Percentiles rank a stretch among this genome's conserved stretches.
phyloP scores from a whole-genome alignment of 768 basidiomycete species.

The Lactifluus volemus region DNA sequence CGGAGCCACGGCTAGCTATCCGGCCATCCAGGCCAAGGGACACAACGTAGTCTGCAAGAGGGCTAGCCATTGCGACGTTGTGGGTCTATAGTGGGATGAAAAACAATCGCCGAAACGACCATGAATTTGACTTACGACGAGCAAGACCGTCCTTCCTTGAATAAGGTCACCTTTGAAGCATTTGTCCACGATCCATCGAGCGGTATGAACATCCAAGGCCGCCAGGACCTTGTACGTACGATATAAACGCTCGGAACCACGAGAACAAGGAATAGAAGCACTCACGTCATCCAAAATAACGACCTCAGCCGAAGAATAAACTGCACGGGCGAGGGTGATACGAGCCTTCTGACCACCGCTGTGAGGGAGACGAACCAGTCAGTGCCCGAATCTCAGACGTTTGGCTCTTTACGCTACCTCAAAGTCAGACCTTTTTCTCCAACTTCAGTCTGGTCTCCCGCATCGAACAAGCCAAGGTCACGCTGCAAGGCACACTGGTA shows the following conservation, averaged over 20 bases:
- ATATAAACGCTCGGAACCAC: not conserved
- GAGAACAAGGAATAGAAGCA: not conserved
- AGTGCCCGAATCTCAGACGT: not conserved
- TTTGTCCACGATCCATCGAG: slow-evolving; percentile 42
- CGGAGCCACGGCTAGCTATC: slow-evolving; percentile 39
- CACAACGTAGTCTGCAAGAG: slow-evolving; percentile 50
- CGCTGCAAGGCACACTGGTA: slow-evolving; percentile 25
- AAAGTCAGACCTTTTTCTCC: slow-evolving; percentile 49
- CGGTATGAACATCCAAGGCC: slow-evolving; percentile 46
- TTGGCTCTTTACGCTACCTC: slow-evolving; percentile 19
- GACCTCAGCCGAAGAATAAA: slow-evolving; percentile 52
- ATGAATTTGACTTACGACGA: slow-evolving; percentile 33
- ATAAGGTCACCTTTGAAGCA: slow-evolving; percentile 42
- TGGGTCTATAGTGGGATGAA: slow-evolving; percentile 32
- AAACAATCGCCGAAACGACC: not conserved
- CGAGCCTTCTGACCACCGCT: slow-evolving; percentile 54
- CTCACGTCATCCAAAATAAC: slow-evolving; percentile 66
- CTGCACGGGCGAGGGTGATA: slow-evolving; percentile 47
- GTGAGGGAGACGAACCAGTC: not conserved
- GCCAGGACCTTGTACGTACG: slow-evolving; percentile 30
- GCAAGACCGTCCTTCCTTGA: slow-evolving; percentile 40
- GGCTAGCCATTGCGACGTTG: slow-evolving; percentile 43
- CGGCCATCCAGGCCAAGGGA: slow-evolving; percentile 47
- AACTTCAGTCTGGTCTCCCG: slow-evolving; percentile 46
- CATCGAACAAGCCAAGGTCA: slow-evolving; percentile 39